Conservation (phyloP, 805 yeast species). For the Millerozyma acaciae region DNA sequence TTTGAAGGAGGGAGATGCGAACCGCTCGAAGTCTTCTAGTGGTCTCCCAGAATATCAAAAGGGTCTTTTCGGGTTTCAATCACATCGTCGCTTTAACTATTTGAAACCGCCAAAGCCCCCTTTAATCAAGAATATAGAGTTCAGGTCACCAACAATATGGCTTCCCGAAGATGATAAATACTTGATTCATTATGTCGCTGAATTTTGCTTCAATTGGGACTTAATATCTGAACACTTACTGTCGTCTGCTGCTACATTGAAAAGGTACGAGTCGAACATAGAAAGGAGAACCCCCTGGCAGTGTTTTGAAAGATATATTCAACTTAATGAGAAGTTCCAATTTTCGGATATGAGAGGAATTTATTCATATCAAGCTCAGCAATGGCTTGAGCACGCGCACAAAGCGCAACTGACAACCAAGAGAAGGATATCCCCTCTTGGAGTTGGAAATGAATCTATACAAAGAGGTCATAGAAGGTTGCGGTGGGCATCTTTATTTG, state of each 20-base stretch:
- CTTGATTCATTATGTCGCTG: constrained; percentile 76
- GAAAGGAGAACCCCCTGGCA: constrained; percentile 99
- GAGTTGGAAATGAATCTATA: constrained; percentile 88
- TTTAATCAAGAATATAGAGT: constrained; percentile 69
- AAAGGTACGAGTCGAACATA: constrained; percentile 74
- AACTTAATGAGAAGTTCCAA: constrained; percentile 84
- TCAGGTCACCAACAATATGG: constrained; percentile 93
- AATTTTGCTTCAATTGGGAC: constrained; percentile 90
- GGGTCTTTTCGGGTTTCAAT: constrained; percentile 53
- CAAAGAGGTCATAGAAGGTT: constrained; percentile 89
- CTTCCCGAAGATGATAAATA: constrained; percentile 87
- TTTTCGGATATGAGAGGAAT: constrained; percentile 84
- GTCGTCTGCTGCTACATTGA: constrained; percentile 53
- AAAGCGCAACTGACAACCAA: constrained; percentile 84
- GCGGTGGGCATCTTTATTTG: constrained; percentile 97
- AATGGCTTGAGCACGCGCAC: constrained; percentile 90
- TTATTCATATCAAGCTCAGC: constrained; percentile 76
- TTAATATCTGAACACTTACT: constrained; percentile 79
- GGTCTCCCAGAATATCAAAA: constrained; percentile 45
- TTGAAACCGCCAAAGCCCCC: constrained; percentile 93
- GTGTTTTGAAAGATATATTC: constrained; percentile 94
- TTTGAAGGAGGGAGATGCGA: constrained; percentile 34
- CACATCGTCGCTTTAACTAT: constrained; percentile 53
- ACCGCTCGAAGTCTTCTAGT: constrained; percentile 7
- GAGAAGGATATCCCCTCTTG: constrained; percentile 84